phyloP scores from a whole-genome alignment of 2,329 filamentous ascomycete genomes.

The Fusarium tjaetaba region DNA sequence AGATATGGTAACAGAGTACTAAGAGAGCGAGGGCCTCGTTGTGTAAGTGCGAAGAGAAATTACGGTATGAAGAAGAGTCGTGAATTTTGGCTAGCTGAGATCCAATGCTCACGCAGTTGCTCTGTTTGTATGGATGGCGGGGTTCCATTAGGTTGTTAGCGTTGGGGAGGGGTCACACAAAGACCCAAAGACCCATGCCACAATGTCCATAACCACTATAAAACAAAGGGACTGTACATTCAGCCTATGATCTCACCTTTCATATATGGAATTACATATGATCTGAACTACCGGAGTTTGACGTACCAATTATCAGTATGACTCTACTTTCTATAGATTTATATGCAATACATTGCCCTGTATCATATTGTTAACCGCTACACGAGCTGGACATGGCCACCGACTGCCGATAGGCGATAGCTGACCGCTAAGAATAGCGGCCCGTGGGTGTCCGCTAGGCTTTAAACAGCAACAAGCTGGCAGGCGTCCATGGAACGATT shows the following conservation, averaged over 20 bases:
- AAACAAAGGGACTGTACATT: slow-evolving; percentile 1
- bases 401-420: slow-evolving; percentile 1
- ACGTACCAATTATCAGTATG: neutral
- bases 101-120: slow-evolving; percentile 25
- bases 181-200: slow-evolving; percentile 19
- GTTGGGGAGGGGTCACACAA: slow-evolving; percentile 30
- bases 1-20: neutral
- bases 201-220: slow-evolving; percentile 18
- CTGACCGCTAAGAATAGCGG: slow-evolving; percentile 35
- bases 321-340: no score
- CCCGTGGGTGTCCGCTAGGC: slow-evolving; percentile 37
- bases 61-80: slow-evolving; percentile 24
- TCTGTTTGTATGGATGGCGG: slow-evolving; percentile 32
- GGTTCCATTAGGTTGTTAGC: slow-evolving; percentile 31
- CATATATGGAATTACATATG: neutral
- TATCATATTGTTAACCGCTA: slow-evolving; percentile 21
- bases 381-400: slow-evolving; percentile 5
- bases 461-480: slow-evolving; percentile 40
- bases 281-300: neutral
- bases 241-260: neutral
- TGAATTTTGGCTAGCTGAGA: slow-evolving; percentile 33
- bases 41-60: slow-evolving; percentile 20
- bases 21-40: neutral
- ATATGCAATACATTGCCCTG: neutral
- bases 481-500: neutral